Conservation (phyloP, 2,329 filamentous ascomycete genomes). For the Aspergillus fijiensis region DNA sequence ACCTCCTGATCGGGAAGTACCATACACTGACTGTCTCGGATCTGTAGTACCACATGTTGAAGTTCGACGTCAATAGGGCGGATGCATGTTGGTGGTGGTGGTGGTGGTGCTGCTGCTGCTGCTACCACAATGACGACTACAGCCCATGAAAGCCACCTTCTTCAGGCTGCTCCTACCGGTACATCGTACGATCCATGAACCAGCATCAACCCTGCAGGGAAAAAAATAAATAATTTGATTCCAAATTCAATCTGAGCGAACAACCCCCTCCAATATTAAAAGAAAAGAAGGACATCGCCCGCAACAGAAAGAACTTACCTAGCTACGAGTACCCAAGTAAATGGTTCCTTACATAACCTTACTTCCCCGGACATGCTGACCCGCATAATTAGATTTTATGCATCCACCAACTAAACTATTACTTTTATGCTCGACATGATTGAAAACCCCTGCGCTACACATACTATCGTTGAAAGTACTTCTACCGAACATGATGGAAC, state of each 20-base stretch:
- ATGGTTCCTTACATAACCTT: constrained; percentile 8
- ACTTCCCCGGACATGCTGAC: constrained; percentile 4
- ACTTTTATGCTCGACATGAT: neutral
- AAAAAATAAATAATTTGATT: neutral
- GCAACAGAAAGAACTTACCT: neutral
- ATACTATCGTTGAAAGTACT: neutral
- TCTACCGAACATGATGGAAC: neutral
- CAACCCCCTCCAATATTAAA: neutral
- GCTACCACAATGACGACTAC: neutral
- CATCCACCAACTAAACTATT: neutral
- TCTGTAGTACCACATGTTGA: neutral
- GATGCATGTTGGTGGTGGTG: no score
- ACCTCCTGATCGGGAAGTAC: neutral
- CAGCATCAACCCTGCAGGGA: neutral
- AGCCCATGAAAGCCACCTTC: neutral
- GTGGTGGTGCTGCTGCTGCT: no score
- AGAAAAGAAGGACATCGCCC: neutral
- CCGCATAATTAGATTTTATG: neutral
- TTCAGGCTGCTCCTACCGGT: neutral
- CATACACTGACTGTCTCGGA: neutral
- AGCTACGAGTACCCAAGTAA: neutral
- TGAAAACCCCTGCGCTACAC: neutral
- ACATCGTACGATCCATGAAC: neutral
- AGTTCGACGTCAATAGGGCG: no score
- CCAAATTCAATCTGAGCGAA: no score